Evolutionary conservation across 2,329 filamentous ascomycete species (phyloP).

Genomic region (Pseudogymnoascus destructans): DNA sequence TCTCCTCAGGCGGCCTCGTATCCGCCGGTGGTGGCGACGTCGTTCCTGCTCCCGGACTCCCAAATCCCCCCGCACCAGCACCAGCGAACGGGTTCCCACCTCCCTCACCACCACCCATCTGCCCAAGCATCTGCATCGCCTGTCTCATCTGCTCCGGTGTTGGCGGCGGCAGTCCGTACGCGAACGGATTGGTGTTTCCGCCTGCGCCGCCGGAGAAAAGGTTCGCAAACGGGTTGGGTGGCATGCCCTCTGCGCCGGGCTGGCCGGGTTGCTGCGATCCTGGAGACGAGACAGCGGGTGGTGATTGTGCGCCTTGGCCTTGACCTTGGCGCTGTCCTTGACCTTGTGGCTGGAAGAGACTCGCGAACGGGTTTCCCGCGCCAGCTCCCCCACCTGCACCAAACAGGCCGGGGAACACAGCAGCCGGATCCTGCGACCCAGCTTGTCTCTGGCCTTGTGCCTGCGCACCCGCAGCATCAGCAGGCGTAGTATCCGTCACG

Average conservation of each 20-base stretch:
- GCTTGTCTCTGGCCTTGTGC: constrained; percentile 18
- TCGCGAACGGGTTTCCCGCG: constrained; percentile 46
- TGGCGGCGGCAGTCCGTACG: constrained; percentile 33
- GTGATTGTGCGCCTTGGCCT: constrained; percentile 8
- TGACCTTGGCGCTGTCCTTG: constrained; percentile 19
- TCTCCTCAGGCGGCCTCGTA: constrained; percentile 81
- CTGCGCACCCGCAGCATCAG: constrained; percentile 27
- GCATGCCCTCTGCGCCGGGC: constrained; percentile 16
- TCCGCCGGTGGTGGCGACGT: constrained; percentile 44
- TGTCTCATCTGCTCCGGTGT: constrained; percentile 44
- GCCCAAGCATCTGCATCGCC: constrained; percentile 34
- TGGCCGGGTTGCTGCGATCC: constrained; percentile 23
- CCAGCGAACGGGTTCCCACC: constrained; percentile 29
- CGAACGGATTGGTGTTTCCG: constrained; percentile 30
- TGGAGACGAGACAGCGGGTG: constrained; percentile 18
- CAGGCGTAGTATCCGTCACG: constrained; percentile 70
- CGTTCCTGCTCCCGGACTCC: constrained; percentile 28
- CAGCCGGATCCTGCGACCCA: constrained; percentile 19
- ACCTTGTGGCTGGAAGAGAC: constrained; percentile 35
- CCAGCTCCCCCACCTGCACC: constrained; percentile 26
- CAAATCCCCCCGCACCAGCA: constrained; percentile 17
- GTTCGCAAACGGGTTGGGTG: constrained; percentile 53
- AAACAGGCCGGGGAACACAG: constrained; percentile 26
- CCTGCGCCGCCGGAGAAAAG: constrained; percentile 37
- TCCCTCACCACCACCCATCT: constrained; percentile 16